phyloP scores from a whole-genome alignment of 2,329 filamentous ascomycete species.

The Neofusicoccum ribis region DNA sequence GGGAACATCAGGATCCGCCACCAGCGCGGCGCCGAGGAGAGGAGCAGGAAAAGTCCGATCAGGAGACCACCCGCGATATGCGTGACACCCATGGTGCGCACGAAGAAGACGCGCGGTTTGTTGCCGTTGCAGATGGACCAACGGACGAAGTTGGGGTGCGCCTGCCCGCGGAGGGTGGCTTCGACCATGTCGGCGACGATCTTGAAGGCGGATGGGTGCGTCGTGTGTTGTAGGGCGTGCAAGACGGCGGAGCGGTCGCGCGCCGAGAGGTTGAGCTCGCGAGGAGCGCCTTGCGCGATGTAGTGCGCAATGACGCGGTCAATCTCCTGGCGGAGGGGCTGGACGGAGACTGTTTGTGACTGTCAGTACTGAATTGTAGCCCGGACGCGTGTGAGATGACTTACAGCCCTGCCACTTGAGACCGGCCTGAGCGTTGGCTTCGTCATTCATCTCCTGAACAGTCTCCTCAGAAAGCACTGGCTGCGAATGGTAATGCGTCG shows the following conservation, averaged over 20 bases:
- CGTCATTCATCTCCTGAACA: conserved; percentile 17
- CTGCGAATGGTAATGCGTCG: conserved; percentile 9
- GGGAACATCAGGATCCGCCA: conserved; percentile 68
- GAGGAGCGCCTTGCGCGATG: conserved; percentile 64
- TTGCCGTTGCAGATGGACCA: conserved; percentile 86
- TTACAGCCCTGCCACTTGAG: conserved; percentile 23
- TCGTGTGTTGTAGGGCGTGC: conserved; percentile 71
- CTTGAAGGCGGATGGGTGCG: conserved; percentile 71
- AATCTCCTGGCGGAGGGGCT: conserved; percentile 73
- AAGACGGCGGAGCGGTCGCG: conserved; percentile 63
- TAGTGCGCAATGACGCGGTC: conserved; percentile 74
- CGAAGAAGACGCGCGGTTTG: conserved; percentile 68
- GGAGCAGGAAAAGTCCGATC: conserved; percentile 63
- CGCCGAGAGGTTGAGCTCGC: conserved; percentile 72
- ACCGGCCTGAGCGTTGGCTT: conserved; percentile 20
- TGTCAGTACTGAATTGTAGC: not conserved
- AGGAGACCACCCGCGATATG: conserved; percentile 60
- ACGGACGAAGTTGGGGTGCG: conserved; percentile 81
- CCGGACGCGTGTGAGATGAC: not conserved
- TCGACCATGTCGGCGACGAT: conserved; percentile 64
- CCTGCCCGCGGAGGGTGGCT: conserved; percentile 68
- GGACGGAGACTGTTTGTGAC: conserved; percentile 32
- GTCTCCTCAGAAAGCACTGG: conserved; percentile 21
- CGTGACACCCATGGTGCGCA: conserved; percentile 62
- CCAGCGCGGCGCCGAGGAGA: conserved; percentile 63